Evolutionary conservation across 192 early-diverging fungal genomes (phyloP).

Genomic region (Gamsiella multidivaricata): DNA sequence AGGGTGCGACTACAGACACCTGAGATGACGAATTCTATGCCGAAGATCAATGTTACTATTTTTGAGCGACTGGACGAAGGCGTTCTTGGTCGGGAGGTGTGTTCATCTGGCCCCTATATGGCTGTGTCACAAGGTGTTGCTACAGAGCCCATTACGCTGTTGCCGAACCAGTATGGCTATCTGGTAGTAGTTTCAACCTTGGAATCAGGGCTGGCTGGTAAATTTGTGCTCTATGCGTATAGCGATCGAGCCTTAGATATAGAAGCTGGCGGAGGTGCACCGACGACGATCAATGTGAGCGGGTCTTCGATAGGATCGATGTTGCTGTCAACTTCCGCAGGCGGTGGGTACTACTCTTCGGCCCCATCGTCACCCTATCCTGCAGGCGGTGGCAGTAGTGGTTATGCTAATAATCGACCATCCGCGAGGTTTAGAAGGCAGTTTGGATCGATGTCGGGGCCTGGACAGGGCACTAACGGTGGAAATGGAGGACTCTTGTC

Average conservation of each 20-base stretch:
- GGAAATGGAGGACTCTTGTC: too few relatives aligned
- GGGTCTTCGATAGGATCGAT: slow-evolving; percentile 18
- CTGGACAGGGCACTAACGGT: slow-evolving; percentile 6
- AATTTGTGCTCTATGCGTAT: slow-evolving; percentile 60
- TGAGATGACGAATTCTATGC: slow-evolving; percentile 67
- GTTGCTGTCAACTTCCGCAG: slow-evolving; percentile 11
- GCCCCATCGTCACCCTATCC: background rate
- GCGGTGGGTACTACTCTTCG: slow-evolving; percentile 9
- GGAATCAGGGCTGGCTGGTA: slow-evolving; percentile 56
- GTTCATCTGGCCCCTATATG: slow-evolving; percentile 68
- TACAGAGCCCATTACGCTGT: slow-evolving; percentile 57
- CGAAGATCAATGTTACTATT: slow-evolving; percentile 75
- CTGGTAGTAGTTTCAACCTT: slow-evolving; percentile 62
- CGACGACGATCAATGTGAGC: slow-evolving; percentile 11
- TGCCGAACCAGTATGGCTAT: slow-evolving; percentile 64
- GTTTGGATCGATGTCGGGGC: slow-evolving; percentile 21
- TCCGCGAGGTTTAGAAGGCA: slow-evolving; percentile 30
- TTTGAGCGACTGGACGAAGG: slow-evolving; percentile 66
- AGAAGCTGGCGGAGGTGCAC: slow-evolving; percentile 35
- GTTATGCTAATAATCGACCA: slow-evolving; percentile 19
- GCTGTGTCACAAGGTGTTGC: slow-evolving; percentile 59
- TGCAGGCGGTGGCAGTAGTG: slow-evolving; percentile 5
- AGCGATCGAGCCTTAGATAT: slow-evolving; percentile 63
- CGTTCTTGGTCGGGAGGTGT: slow-evolving; percentile 63
- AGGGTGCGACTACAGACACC: slow-evolving; percentile 78